These are phyloP conservation scores for Terana coerulea DNA, from an alignment of 768 basidiomycete genomes.

Conservation along the genomic window DNA sequence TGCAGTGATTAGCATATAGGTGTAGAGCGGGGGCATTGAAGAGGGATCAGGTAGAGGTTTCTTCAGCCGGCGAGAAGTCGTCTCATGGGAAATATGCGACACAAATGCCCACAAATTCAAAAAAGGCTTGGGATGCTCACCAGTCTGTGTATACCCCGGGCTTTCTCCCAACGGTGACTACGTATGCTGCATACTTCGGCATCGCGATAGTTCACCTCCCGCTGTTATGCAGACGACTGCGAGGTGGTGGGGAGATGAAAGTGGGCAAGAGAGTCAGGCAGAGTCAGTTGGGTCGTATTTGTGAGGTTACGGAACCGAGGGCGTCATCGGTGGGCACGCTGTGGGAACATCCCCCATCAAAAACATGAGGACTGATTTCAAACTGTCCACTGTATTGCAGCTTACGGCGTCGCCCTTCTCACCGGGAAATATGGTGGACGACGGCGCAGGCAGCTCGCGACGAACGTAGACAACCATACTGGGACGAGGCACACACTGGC, in stretches of 20 bases:
- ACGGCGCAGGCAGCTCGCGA: neutral
- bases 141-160: constrained; percentile 23
- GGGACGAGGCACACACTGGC: too few species aligned
- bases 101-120: neutral
- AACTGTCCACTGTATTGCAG: neutral
- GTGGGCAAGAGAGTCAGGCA: neutral
- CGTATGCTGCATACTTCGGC: constrained; percentile 19
- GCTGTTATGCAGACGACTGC: too few species aligned
- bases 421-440: neutral
- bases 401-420: neutral
- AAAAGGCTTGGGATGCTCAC: constrained; percentile 12
- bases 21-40: neutral
- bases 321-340: constrained; percentile 1
- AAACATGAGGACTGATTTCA: neutral
- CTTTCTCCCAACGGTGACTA: constrained; percentile 19
- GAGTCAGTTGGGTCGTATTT: constrained; percentile 2
- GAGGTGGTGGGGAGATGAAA: neutral
- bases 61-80: neutral
- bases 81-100: neutral
- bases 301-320: neutral
- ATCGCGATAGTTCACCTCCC: too few species aligned
- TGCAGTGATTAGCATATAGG: neutral
- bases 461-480: neutral
- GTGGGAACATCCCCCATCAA: neutral
- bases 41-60: neutral